These are phyloP conservation scores for Pestalotiopsis fici DNA, from an alignment of 2,329 filamentous ascomycete species.

Conservation along the genomic window DNA sequence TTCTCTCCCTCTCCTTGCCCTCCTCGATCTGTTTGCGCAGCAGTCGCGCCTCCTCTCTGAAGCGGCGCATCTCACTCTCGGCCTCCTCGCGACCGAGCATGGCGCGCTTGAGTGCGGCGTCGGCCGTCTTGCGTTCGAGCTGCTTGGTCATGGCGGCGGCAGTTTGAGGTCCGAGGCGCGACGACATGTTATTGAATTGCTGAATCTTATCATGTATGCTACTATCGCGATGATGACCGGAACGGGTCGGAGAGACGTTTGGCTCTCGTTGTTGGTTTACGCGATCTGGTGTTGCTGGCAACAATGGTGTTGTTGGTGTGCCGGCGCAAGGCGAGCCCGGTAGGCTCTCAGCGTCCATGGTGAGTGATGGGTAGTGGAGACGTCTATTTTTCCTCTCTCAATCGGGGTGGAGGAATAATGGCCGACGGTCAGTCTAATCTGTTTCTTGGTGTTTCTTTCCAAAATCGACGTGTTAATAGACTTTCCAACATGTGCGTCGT, in stretches of 20 bases:
- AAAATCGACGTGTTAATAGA: too few species aligned
- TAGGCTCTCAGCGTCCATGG: conserved; percentile 12
- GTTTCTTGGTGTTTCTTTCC: background rate
- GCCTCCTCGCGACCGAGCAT: conserved; percentile 72
- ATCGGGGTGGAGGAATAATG: background rate
- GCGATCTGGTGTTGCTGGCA: conserved; percentile 28
- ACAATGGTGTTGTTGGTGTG: conserved; percentile 21
- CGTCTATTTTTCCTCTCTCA: background rate
- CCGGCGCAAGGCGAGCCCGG: conserved; percentile 22
- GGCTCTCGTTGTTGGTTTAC: conserved; percentile 28
- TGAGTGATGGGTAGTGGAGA: background rate
- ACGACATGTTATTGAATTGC: conserved; percentile 30
- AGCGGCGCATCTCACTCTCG: conserved; percentile 65
- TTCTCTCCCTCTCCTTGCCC: conserved; percentile 64
- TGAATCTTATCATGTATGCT: conserved; percentile 35
- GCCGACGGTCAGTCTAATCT: background rate
- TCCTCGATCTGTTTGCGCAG: conserved; percentile 64
- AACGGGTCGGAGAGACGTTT: conserved; percentile 17
- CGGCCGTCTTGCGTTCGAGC: conserved; percentile 64
- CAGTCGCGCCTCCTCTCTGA: conserved; percentile 59
- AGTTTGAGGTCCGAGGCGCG: conserved; percentile 15
- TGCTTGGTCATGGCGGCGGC: conserved; percentile 48
- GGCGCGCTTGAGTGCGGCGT: conserved; percentile 66
- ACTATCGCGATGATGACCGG: conserved; percentile 25
- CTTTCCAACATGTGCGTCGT: background rate